These are phyloP conservation scores for Purpureocillium takamizusanense DNA, from an alignment of 2,329 filamentous ascomycete genomes.

Conservation along the genomic window DNA sequence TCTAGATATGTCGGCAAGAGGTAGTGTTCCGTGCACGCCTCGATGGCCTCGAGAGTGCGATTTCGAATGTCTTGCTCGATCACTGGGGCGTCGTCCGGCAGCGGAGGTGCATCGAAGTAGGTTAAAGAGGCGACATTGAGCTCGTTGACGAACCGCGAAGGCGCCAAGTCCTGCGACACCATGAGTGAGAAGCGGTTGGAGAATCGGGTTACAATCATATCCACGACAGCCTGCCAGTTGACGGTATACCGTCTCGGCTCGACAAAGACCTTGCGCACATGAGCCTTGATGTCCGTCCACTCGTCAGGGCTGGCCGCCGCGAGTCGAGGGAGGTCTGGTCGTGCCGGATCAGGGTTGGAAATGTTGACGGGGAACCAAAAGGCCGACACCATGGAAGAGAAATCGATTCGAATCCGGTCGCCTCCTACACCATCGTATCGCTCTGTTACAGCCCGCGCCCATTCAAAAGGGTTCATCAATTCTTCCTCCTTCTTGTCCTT, in stretches of 20 bases:
- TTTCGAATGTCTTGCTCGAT: conserved; percentile 5
- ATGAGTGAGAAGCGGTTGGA: conserved; percentile 41
- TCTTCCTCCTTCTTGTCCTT: not conserved
- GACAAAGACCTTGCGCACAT: conserved; percentile 34
- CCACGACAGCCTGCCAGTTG: conserved; percentile 59
- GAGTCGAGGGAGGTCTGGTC: conserved; percentile 24
- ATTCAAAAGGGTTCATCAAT: conserved; percentile 26
- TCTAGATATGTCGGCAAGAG: conserved; percentile 18
- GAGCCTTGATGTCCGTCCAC: conserved; percentile 25
- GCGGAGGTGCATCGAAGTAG: conserved; percentile 26
- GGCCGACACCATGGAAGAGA: conserved; percentile 40
- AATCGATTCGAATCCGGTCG: conserved; percentile 33
- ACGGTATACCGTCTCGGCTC: conserved; percentile 21
- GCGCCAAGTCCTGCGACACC: conserved; percentile 14
- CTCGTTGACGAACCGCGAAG: conserved; percentile 17
- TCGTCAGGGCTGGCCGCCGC: conserved; percentile 17
- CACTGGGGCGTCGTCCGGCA: conserved; percentile 11
- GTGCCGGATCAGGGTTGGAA: conserved; percentile 27
- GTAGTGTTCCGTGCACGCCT: conserved; percentile 37
- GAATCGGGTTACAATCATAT: conserved; percentile 58
- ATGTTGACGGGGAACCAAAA: conserved; percentile 42
- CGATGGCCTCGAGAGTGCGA: conserved; percentile 26
- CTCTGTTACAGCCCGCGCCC: conserved; percentile 29
- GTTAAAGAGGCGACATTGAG: conserved; percentile 12
- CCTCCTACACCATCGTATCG: conserved; percentile 37